Base-by-base conservation (phyloP, 106 monocot genomes). In the Gastrodia elata region DNA sequence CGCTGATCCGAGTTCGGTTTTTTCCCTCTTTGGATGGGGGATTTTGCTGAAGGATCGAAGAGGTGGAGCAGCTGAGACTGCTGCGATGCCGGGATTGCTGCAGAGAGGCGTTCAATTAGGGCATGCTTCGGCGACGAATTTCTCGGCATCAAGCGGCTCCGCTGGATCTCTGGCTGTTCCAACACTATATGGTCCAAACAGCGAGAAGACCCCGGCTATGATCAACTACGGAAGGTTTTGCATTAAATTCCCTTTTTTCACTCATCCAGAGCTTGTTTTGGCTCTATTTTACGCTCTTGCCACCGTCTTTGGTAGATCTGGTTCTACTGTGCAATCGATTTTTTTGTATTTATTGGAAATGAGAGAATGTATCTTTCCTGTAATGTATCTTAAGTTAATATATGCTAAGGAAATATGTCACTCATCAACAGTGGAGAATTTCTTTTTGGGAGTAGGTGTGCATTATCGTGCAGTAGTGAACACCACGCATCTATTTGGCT, bases 171-270 rank as follows among this genome's bases (percentile, higher is more conserved):
- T 57, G 56, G 39, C 71, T 37, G 37, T 26, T 40, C 73, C 8
- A 71, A 65, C 70, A 87, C 80, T 25, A 88, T 96, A 49, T 96
- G 95, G 95, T 89, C 92, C 55, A 82, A 76, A 55, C 81, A 81
- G 37, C 80, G 84, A 26, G 91, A 92, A 15, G 83, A 76, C 39
- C 78, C 92, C 76, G 81, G 87, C 43, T 87, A 86, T 77, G 92
- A 92, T 78, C 95, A 75, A 68, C 86, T 96, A 61, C 87, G 89
- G 78, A 92, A 90, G 95, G 95, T 96, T 79, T 18, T 27, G 14
- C 40, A 69, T 69, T 35, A 39, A 69, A 36, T 67, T 9, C 37
- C 38, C 11, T 67, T 37, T 67, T 36, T 67, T 67, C 10, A 6
- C 1, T 15, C 37, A 2, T n/a, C n/a, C n/a, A n/a, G n/a, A n/a